Evolutionary conservation across 164 flowering plant species (phyloP), one percentile per base, ranked within the genome.

Genomic region (Vitis cinerea): DNA sequence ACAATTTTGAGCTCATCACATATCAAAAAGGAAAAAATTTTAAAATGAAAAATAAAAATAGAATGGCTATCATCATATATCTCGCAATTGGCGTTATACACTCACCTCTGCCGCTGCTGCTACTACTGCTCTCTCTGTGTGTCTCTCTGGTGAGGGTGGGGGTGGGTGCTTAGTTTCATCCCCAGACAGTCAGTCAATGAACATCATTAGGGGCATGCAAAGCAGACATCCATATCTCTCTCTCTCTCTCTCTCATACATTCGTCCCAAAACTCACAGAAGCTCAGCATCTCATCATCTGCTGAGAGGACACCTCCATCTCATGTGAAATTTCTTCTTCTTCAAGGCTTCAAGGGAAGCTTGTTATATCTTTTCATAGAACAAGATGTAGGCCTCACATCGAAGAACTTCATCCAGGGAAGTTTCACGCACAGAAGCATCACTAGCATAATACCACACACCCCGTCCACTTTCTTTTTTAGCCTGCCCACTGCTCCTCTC

Each of bases 361-460:
- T 37, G 44, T 37, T 37, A 3, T 37, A 55, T 64, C 72, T 71
- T 78, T 71, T 90, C 91, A 64, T 96, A 96, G 65, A 96, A 96
- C 53, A 96, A 79, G 50, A 96, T 85, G 81, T 96, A 96, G 23
- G 99, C 99, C 72, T 96, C 97, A 17, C 82, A 73, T 0, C 81
- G 77, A 62, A 96, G 93, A 56, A 96, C 98, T 71, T 88, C 90
- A 19, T 88, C 84, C 14, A 93, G 63, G 13, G 92, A 75, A 69
- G 68, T 86, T 79, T 88, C 81, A 30, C 86, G 88, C 9, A 93
- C 90, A 68, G 81, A 30, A 0, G 83, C 70, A 82, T 96, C 99
- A 65, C 98, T 96, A 14, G 79, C 84, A 59, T 92, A 81, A 77
- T 87, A 92, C 98, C 98, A 96, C 1, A 62, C 75, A 13, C 68